These are phyloP conservation scores for Monascus ruber DNA, from an alignment of 2,329 filamentous ascomycete species.

Conservation along the genomic window DNA sequence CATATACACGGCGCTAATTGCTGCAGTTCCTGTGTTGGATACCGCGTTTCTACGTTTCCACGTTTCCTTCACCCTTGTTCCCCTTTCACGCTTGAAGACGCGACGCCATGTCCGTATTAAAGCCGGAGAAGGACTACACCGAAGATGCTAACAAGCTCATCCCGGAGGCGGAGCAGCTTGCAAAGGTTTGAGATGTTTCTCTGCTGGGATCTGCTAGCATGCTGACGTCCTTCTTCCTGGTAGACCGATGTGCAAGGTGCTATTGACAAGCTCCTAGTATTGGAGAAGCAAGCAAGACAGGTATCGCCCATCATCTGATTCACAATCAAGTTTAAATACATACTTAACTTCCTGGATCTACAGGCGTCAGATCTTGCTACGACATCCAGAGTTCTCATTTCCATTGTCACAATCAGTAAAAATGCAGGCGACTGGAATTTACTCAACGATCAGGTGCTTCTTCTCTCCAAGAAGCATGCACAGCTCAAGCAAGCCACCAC, in stretches of 20 bases:
- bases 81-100: constrained; percentile 5
- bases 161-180: constrained; percentile 79
- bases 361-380: constrained; percentile 92
- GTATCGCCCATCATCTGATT: constrained; percentile 36
- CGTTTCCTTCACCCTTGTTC: too few species aligned
- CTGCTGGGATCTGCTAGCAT: constrained; percentile 1
- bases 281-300: constrained; percentile 98
- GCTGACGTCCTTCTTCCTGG: constrained; percentile 9
- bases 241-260: constrained; percentile 64
- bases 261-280: constrained; percentile 78
- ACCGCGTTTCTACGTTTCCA: too few species aligned
- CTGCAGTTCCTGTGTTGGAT: too few species aligned
- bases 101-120: constrained; percentile 67
- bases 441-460: constrained; percentile 89
- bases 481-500: constrained; percentile 98
- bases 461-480: constrained; percentile 98
- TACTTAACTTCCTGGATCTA: constrained; percentile 3
- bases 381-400: constrained; percentile 75
- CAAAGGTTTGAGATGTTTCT: constrained; percentile 51
- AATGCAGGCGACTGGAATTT: constrained; percentile 84
- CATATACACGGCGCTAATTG: too few species aligned
- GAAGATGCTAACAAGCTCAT: constrained; percentile 91
- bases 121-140: constrained; percentile 97
- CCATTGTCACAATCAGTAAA: constrained; percentile 91
- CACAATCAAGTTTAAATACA: constrained; percentile 4